Conservation (phyloP, 2,329 filamentous ascomycete genomes). For the Fusarium irregulare region DNA sequence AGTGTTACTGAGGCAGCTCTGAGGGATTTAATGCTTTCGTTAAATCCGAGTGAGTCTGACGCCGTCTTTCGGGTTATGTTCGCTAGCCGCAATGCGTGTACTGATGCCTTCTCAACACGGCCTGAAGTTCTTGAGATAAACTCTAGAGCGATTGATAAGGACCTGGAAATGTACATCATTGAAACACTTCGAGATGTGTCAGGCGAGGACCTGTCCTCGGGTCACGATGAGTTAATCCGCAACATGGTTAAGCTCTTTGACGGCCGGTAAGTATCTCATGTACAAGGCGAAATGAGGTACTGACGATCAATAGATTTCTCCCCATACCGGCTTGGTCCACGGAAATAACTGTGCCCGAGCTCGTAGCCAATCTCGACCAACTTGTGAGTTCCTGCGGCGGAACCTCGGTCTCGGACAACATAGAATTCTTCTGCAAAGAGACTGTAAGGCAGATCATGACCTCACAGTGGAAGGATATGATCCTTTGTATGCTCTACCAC, state of each 20-base stretch:
- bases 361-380: neutral
- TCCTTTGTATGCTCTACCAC: neutral
- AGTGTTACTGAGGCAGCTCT: neutral
- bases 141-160: neutral
- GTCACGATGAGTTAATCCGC: neutral
- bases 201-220: neutral
- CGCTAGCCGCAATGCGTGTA: neutral
- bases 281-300: neutral
- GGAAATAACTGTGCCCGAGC: neutral
- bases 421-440: neutral
- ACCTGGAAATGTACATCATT: neutral
- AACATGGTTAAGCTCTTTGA: neutral
- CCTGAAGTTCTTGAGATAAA: neutral
- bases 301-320: neutral
- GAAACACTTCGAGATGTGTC: neutral
- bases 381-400: neutral
- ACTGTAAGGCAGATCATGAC: neutral
- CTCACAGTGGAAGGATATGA: neutral
- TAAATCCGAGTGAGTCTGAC: neutral
- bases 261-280: neutral
- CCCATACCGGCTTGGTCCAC: neutral
- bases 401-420: rapidly evolving
- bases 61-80: neutral
- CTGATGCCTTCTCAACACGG: neutral
- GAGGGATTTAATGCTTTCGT: neutral